Evolutionary conservation across 164 flowering plant genomes (phyloP), one percentile per base, ranked within the genome.

Genomic region (Liriodendron chinense): DNA sequence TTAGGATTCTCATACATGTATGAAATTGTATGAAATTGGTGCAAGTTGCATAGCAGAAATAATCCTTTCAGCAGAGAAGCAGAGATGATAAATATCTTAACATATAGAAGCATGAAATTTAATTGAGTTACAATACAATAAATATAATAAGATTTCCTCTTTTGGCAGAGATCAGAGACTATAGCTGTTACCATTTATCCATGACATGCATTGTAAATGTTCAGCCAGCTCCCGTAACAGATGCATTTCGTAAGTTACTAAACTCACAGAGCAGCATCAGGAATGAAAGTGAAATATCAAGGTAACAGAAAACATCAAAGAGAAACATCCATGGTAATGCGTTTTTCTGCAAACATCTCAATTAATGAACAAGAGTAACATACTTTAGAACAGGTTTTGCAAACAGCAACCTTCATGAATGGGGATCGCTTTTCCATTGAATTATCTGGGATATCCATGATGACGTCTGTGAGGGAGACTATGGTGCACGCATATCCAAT

Each of bases 1-100:
- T 85, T 73, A 83, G 76, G 50, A 26, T 10, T 23, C 65, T 69
- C 22, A 47, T 47, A 56, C 16, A 65, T n/a, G 28, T 10, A 34
- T n/a, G 9, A n/a, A 25, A 68, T 68, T 7, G 10, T 49, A 12
- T 49, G 53, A 12, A 34, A 34, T 34, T 34, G 43, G 18, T 12
- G 14, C 23, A 22, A 14, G 47, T 34, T 26, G 25, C 18, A 67
- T 26, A 13, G 28, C 5, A 26, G 28, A 67, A 28, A 26, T 26
- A 43, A 8, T 69, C 28, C 18, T 16, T 47, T 47, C 25, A 43
- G n/a, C 7, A 43, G 56, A 69, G 9, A 69, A 69, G 25, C 6
- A 47, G 3, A 47, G 16, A 53, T 53, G 59, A 20, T 69, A 7
- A 47, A 69, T 43, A 3, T 47, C 18, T 69, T 22, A 18, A 7